Percentiles rank a stretch among this genome's conserved stretches.
These are phyloP conservation scores for Boletales sp. DNA, from an alignment of 768 basidiomycete genomes.

Conservation along the genomic window DNA sequence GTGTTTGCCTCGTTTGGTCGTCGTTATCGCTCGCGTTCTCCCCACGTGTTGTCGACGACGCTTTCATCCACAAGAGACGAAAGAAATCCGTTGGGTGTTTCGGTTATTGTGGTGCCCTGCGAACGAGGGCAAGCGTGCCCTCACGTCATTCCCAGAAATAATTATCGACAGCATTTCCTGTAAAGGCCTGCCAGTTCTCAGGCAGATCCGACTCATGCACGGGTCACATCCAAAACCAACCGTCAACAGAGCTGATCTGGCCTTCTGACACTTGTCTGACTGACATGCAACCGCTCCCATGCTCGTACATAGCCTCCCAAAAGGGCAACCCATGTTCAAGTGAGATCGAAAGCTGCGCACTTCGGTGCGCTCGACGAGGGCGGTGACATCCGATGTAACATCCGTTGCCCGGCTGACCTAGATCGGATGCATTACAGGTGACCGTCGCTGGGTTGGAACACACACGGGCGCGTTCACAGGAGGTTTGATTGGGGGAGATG, in stretches of 20 bases:
- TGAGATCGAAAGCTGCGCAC: too few species aligned
- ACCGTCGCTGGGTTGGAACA: conserved; percentile 28
- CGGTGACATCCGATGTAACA: neutral
- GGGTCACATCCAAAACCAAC: neutral
- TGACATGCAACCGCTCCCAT: conserved; percentile 16
- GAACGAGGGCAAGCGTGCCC: conserved; percentile 6
- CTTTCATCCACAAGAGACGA: too few species aligned
- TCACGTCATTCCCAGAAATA: conserved; percentile 18
- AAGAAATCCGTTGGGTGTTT: conserved; percentile 8
- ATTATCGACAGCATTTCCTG: conserved; percentile 14
- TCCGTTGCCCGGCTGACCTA: neutral
- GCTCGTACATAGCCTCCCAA: conserved; percentile 2
- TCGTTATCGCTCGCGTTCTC: conserved; percentile 10
- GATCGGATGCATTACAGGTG: conserved; percentile 8
- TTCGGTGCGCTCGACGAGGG: neutral
- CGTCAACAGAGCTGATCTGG: conserved; percentile 2
- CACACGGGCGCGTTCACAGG: conserved; percentile 10
- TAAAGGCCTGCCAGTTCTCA: conserved; percentile 22
- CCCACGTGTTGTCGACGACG: conserved; percentile 6
- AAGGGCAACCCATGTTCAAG: too few species aligned
- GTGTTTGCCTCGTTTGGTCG: neutral
- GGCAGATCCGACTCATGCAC: conserved; percentile 26
- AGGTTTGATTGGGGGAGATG: conserved; percentile 19
- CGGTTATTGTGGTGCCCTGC: conserved; percentile 20
- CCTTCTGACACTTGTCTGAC: conserved; percentile 15